Conservation (phyloP, 2,329 filamentous ascomycete genomes). For the Alternaria alternata region DNA sequence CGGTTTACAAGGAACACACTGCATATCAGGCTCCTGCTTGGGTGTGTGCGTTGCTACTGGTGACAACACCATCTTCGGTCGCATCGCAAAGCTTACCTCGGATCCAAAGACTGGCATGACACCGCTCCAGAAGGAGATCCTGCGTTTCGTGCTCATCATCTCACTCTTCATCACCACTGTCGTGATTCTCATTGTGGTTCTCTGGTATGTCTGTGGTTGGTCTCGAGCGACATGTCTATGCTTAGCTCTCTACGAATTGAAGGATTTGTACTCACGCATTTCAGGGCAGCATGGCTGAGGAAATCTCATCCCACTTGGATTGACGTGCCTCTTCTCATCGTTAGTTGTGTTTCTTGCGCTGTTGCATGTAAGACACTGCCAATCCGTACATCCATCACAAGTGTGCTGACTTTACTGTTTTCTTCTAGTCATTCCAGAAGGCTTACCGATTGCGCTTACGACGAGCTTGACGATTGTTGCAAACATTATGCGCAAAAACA, state of each 20-base stretch:
- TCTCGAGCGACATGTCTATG: slow-evolving; percentile 4
- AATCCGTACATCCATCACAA: background rate
- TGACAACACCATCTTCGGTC: slow-evolving; percentile 76
- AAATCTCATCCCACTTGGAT: slow-evolving; percentile 74
- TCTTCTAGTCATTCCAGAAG: slow-evolving; percentile 69
- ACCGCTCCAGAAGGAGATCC: slow-evolving; percentile 74
- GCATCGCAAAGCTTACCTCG: slow-evolving; percentile 76
- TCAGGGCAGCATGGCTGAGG: slow-evolving; percentile 74
- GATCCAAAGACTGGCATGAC: slow-evolving; percentile 73
- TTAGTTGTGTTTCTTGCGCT: slow-evolving; percentile 73
- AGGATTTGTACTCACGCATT: slow-evolving; percentile 16
- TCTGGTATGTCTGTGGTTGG: slow-evolving; percentile 62
- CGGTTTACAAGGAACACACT: slow-evolving; percentile 81
- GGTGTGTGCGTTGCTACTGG: slow-evolving; percentile 77
- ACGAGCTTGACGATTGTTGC: slow-evolving; percentile 78
- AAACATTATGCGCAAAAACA: slow-evolving; percentile 78
- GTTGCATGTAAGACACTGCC: slow-evolving; percentile 22
- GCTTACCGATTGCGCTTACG: slow-evolving; percentile 47
- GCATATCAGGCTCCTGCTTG: slow-evolving; percentile 71
- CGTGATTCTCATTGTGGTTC: slow-evolving; percentile 69
- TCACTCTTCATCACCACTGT: slow-evolving; percentile 71
- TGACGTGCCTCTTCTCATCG: slow-evolving; percentile 74
- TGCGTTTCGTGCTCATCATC: slow-evolving; percentile 76
- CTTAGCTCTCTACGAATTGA: background rate
- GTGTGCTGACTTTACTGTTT: slow-evolving; percentile 2